Conservation (phyloP, 192 early-diverging fungal species). For the Coemansia asiatica region DNA sequence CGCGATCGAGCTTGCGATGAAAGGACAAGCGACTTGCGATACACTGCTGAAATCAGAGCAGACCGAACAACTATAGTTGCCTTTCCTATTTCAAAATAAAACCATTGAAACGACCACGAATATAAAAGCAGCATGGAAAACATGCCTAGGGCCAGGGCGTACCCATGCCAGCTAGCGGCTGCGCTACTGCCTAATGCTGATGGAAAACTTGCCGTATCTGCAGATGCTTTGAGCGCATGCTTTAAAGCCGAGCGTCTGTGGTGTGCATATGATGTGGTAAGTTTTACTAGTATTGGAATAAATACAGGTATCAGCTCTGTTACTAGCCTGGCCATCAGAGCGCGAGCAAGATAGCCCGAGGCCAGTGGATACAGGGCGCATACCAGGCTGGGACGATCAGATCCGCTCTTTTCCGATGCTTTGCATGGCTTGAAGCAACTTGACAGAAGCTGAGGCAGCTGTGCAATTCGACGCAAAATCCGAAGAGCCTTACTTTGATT, state of each 20-base stretch:
- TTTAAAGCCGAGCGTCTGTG: slow-evolving; percentile 35
- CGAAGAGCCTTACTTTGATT: not conserved
- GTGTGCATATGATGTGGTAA: slow-evolving; percentile 42
- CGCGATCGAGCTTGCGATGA: slow-evolving; percentile 48
- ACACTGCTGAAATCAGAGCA: slow-evolving; percentile 57
- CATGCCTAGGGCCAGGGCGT: slow-evolving; percentile 46
- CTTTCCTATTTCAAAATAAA: slow-evolving; percentile 46
- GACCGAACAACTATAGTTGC: slow-evolving; percentile 41
- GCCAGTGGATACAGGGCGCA: slow-evolving; percentile 28
- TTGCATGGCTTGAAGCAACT: not conserved
- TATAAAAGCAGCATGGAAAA: slow-evolving; percentile 45
- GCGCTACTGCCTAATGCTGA: not conserved
- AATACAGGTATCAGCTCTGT: slow-evolving; percentile 42
- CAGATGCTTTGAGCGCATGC: slow-evolving; percentile 1
- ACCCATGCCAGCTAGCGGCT: slow-evolving; percentile 54
- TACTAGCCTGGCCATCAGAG: slow-evolving; percentile 33
- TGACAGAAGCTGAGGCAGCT: not conserved
- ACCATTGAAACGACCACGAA: slow-evolving; percentile 57
- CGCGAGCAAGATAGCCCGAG: slow-evolving; percentile 22
- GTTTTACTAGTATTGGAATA: slow-evolving; percentile 44
- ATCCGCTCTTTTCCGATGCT: not conserved
- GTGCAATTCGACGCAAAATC: not conserved
- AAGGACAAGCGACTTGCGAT: slow-evolving; percentile 61
- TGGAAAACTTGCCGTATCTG: not conserved
- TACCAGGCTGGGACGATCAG: slow-evolving; percentile 4